A percentile compares a stretch with the other conserved stretches of the same genome.
Evolutionary conservation across 2,329 filamentous ascomycete species (phyloP).

Genomic region (Pyrenophora graminea): DNA sequence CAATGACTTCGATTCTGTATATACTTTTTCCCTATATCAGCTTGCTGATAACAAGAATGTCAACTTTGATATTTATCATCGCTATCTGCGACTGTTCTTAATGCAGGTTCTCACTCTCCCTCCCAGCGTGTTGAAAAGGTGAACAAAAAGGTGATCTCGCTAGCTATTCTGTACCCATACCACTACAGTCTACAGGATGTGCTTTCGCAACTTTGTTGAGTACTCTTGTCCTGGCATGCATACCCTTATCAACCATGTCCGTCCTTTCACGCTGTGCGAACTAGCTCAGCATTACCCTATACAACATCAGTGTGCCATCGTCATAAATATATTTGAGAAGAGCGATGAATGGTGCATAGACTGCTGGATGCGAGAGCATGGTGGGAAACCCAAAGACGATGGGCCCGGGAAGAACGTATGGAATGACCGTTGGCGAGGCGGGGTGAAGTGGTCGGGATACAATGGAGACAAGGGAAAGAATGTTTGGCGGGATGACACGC

Average conservation of each 20-base stretch:
- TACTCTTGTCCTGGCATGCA: slow-evolving; percentile 14
- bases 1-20: slow-evolving; percentile 4
- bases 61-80: neutral
- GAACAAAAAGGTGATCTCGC: neutral
- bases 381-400: neutral
- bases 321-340: neutral
- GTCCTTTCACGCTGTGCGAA: slow-evolving; percentile 16
- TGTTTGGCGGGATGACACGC: slow-evolving; percentile 14
- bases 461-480: slow-evolving; percentile 1
- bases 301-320: slow-evolving; percentile 10
- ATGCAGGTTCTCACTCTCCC: too few species aligned
- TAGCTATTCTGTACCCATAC: neutral
- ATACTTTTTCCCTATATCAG: slow-evolving; percentile 1
- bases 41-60: slow-evolving; percentile 7
- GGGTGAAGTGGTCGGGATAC: slow-evolving; percentile 12
- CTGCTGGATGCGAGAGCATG: slow-evolving; percentile 13
- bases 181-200: slow-evolving; percentile 9
- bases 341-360: slow-evolving; percentile 19
- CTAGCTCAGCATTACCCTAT: slow-evolving; percentile 8
- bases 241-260: neutral
- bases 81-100: neutral
- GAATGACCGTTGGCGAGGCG: slow-evolving; percentile 11
- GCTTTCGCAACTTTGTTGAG: slow-evolving; percentile 13
- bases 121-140: too few species aligned
- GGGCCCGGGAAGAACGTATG: neutral